A percentile compares a stretch with the other conserved stretches of the same genome.
phyloP scores from a whole-genome alignment of 2,329 filamentous ascomycete species.

The Aspergillus ochraceus region DNA sequence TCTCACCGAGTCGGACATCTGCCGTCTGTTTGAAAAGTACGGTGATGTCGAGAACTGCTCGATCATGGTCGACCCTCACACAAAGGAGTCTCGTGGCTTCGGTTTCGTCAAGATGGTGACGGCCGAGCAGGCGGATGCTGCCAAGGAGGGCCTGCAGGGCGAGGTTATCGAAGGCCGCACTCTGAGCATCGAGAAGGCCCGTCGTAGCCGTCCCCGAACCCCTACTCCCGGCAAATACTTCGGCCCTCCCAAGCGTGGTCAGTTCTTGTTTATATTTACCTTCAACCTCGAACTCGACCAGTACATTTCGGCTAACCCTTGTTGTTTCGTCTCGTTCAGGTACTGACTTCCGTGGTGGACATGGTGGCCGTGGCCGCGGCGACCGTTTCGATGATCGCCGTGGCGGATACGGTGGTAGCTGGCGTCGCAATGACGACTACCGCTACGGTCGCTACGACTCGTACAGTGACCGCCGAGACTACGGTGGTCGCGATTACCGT shows the following conservation, averaged over 20 bases:
- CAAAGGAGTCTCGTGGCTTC: conserved; percentile 96
- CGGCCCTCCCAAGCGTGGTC: conserved; percentile 94
- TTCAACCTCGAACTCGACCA: background rate
- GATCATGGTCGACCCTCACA: conserved; percentile 98
- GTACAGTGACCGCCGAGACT: conserved; percentile 46
- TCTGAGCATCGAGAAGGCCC: conserved; percentile 97
- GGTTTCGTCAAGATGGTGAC: conserved; percentile 99
- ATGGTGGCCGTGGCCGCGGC: conserved; percentile 44
- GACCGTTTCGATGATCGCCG: conserved; percentile 56
- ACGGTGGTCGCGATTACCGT: conserved; percentile 47
- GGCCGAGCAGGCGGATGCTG: conserved; percentile 90
- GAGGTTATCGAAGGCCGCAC: conserved; percentile 94
- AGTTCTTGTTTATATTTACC: conserved; percentile 37
- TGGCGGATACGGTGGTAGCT: conserved; percentile 51
- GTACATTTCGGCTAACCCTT: conserved; percentile 1
- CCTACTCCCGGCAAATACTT: conserved; percentile 99
- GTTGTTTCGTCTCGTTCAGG: conserved; percentile 4
- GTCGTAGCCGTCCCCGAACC: conserved; percentile 88
- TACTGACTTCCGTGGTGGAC: conserved; percentile 39
- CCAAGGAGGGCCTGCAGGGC: conserved; percentile 92
- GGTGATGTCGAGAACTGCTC: conserved; percentile 98
- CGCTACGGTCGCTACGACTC: conserved; percentile 50
- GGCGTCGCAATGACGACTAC: conserved; percentile 47
- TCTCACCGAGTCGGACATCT: conserved; percentile 84
- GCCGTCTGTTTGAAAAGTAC: conserved; percentile 96